These are phyloP conservation scores for Jamesozyma jinghongensis DNA, from an alignment of 805 yeast species.

Conservation along the genomic window DNA sequence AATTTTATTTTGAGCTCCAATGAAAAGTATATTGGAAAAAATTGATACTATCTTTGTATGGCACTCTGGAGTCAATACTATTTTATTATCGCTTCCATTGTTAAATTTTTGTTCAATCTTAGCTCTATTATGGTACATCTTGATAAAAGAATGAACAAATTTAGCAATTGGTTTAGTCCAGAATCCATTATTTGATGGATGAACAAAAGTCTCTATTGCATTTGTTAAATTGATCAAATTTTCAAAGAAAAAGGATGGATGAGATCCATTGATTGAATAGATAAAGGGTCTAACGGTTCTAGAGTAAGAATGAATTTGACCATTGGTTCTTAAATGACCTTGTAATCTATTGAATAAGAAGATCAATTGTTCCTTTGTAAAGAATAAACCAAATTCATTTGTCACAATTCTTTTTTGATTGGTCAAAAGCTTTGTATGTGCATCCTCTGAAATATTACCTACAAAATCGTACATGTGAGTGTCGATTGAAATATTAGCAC, in stretches of 20 bases:
- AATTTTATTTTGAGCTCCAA: conserved; percentile 73
- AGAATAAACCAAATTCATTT: conserved; percentile 51
- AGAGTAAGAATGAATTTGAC: conserved; percentile 36
- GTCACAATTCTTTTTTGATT: conserved; percentile 32
- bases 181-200: conserved; percentile 82
- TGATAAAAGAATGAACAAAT: conserved; percentile 50
- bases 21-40: conserved; percentile 44
- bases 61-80: conserved; percentile 26
- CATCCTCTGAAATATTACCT: conserved; percentile 48
- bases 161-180: conserved; percentile 72
- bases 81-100: conserved; percentile 11
- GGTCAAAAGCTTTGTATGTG: conserved; percentile 28
- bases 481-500: conserved; percentile 45
- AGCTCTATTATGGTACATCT: conserved; percentile 50
- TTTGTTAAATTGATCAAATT: conserved; percentile 47
- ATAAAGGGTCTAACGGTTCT: conserved; percentile 42
- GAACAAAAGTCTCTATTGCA: conserved; percentile 71
- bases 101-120: conserved; percentile 41
- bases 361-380: conserved; percentile 53
- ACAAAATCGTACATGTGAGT: conserved; percentile 55
- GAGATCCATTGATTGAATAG: conserved; percentile 49
- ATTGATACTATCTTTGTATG: conserved; percentile 31
- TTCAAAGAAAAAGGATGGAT: conserved; percentile 39
- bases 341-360: conserved; percentile 49
- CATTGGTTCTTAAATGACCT: conserved; percentile 32